Conservation (phyloP, 2,329 filamentous ascomycete genomes). For the Pseudopithomyces chartarum region DNA sequence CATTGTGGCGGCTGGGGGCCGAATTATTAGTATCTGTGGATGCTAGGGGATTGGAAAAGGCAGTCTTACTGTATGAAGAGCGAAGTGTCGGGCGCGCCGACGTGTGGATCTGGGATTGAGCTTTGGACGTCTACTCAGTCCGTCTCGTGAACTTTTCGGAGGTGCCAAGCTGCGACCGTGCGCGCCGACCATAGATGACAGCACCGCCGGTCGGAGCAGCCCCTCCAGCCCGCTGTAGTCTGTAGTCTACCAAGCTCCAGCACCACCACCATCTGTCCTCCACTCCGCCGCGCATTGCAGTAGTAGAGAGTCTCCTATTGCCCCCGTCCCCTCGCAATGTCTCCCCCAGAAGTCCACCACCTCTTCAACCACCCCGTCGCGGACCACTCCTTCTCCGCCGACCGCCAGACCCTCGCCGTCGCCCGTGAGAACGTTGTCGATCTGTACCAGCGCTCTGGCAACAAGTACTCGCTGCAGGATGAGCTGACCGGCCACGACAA, state of each 20-base stretch:
- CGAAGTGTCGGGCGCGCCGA: slow-evolving; percentile 2
- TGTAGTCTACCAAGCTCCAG: neutral
- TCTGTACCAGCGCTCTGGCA: slow-evolving; percentile 77
- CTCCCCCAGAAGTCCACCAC: slow-evolving; percentile 88
- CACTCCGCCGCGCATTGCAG: slow-evolving; percentile 25
- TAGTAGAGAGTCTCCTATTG: slow-evolving; percentile 99
- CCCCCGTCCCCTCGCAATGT: slow-evolving; percentile 64
- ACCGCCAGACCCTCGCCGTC: slow-evolving; percentile 86
- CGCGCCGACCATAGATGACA: slow-evolving; percentile 13
- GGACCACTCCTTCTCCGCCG: slow-evolving; percentile 97
- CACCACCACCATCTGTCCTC: slow-evolving; percentile 11
- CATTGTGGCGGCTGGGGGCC: slow-evolving; percentile 30
- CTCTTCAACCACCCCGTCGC: slow-evolving; percentile 96
- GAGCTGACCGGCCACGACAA: slow-evolving; percentile 97
- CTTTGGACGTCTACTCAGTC: neutral
- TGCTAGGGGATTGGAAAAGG: neutral
- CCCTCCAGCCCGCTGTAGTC: slow-evolving; percentile 15
- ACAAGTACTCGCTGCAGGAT: slow-evolving; percentile 81
- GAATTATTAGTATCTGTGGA: neutral
- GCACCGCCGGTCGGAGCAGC: neutral
- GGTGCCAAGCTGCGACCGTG: slow-evolving; percentile 28
- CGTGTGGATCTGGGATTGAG: neutral
- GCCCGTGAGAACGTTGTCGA: slow-evolving; percentile 89
- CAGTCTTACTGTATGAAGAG: neutral
- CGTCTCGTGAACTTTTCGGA: slow-evolving; percentile 36